Conservation (phyloP, 2,329 filamentous ascomycete genomes). For the Xylaria sp. region DNA sequence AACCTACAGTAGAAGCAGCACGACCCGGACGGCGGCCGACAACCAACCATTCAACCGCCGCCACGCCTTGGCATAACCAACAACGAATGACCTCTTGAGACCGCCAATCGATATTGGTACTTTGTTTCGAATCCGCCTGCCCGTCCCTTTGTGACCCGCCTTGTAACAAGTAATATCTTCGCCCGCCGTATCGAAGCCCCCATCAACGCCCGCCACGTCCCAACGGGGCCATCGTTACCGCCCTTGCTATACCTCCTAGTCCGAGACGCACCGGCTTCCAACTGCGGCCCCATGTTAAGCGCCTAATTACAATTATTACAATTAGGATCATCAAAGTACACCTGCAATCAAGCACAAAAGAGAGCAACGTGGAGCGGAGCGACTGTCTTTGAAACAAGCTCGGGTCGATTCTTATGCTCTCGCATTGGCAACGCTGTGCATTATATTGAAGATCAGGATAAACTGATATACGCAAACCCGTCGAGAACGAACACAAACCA, state of each 20-base stretch:
- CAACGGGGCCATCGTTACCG: neutral
- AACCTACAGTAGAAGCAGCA: neutral
- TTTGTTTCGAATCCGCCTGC: constrained; percentile 12
- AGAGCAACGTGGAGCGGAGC: neutral
- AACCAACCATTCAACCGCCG: constrained; percentile 26
- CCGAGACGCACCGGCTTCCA: too few relatives aligned
- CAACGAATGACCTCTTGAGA: neutral
- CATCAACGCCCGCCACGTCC: too few relatives aligned
- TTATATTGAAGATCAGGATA: neutral
- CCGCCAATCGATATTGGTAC: constrained; percentile 10
- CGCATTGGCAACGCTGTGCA: neutral
- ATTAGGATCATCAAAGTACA: neutral
- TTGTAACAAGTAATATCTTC: neutral
- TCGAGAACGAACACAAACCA: neutral
- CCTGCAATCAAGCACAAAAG: neutral
- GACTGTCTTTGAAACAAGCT: neutral
- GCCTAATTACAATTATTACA: neutral
- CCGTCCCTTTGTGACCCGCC: neutral
- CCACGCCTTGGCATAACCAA: constrained; percentile 18
- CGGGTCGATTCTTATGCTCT: neutral
- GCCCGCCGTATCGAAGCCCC: too few relatives aligned
- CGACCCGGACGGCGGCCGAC: neutral
- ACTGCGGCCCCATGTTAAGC: constrained; percentile 5
- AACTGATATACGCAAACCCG: neutral
- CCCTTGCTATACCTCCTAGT: neutral